phyloP scores from a whole-genome alignment of 2,329 filamentous ascomycete species.

The Sporothrix globosa region DNA sequence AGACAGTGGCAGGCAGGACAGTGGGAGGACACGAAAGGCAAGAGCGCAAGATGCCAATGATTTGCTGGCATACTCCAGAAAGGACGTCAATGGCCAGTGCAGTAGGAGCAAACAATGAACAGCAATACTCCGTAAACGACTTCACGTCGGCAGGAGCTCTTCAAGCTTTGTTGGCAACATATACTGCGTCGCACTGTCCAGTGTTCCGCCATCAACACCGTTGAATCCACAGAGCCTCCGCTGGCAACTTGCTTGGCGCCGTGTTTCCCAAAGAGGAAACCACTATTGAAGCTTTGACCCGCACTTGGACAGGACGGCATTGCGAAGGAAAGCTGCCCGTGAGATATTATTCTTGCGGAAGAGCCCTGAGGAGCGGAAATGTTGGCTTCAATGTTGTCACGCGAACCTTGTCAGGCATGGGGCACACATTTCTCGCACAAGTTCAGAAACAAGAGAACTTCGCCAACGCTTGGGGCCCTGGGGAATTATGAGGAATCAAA shows the following conservation, averaged over 20 bases:
- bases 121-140: background rate
- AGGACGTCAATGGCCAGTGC: background rate
- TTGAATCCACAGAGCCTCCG: background rate
- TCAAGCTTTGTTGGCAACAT: background rate
- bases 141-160: background rate
- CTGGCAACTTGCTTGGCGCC: background rate
- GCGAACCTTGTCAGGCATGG: no score
- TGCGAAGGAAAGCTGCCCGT: background rate
- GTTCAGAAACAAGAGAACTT: no score
- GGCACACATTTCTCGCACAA: no score
- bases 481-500: no score
- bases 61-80: background rate
- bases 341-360: background rate
- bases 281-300: background rate
- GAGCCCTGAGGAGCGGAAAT: background rate
- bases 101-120: background rate
- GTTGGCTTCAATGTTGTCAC: no score
- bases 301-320: background rate
- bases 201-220: background rate
- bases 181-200: background rate
- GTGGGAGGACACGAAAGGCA: background rate
- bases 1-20: slow-evolving; percentile 6
- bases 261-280: background rate
- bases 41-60: background rate
- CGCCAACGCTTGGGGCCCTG: no score